Evolutionary conservation across 2,329 filamentous ascomycete species (phyloP).

Genomic region (Knufia petricola): DNA sequence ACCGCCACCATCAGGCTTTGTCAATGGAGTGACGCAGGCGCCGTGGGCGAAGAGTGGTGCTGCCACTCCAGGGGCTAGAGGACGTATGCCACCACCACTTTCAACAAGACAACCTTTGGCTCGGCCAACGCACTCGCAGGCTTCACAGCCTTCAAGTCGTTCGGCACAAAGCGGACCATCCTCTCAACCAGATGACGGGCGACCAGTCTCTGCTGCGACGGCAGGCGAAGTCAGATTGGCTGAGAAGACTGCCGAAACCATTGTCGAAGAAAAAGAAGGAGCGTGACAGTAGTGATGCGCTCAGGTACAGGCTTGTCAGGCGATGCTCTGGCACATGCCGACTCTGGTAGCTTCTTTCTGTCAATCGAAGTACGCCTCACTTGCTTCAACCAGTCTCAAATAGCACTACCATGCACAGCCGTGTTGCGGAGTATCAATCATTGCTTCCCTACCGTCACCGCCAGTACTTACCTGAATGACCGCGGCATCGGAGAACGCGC

Average conservation of each 20-base stretch:
- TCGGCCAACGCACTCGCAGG: not conserved
- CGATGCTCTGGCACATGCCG: no score
- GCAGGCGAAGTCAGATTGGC: not conserved
- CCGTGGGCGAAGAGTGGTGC: slow-evolving; percentile 19
- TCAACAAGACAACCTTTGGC: not conserved
- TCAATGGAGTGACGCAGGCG: slow-evolving; percentile 23
- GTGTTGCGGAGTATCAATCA: no score
- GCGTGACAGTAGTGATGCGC: not conserved
- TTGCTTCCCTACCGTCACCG: no score
- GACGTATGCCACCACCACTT: not conserved
- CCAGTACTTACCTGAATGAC: no score
- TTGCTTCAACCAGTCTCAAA: not conserved
- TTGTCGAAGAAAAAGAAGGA: slow-evolving; percentile 2
- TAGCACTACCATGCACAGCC: not conserved
- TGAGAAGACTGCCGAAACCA: slow-evolving; percentile 3
- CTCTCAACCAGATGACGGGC: not conserved
- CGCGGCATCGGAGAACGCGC: no score
- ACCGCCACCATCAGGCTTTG: slow-evolving; percentile 19
- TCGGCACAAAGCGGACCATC: not conserved
- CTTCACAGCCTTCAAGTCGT: not conserved
- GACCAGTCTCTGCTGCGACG: slow-evolving; percentile 3
- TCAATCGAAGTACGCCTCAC: not conserved
- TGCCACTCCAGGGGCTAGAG: not conserved
- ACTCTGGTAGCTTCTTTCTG: no score
- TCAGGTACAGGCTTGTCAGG: no score